Conservation (phyloP, 805 yeast genomes). For the Naumovozyma baii region DNA sequence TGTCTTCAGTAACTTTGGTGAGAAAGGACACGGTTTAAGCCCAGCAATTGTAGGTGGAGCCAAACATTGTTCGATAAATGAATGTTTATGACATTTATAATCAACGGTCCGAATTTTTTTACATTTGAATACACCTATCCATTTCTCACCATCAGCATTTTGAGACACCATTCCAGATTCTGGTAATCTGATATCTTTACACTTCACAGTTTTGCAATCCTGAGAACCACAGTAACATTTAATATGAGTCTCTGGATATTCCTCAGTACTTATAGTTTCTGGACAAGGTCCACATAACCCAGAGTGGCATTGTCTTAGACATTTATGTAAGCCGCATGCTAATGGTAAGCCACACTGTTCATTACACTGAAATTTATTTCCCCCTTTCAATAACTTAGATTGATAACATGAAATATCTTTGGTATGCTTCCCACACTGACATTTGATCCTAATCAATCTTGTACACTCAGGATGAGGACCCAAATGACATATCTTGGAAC, state of each 20-base stretch:
- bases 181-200: constrained; percentile 36
- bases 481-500: constrained; percentile 73
- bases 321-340: constrained; percentile 66
- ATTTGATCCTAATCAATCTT: constrained; percentile 57
- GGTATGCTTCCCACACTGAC: constrained; percentile 62
- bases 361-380: constrained; percentile 35
- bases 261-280: constrained; percentile 27
- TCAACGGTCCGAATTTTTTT: constrained; percentile 34
- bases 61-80: constrained; percentile 44
- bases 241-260: constrained; percentile 19
- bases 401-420: constrained; percentile 65
- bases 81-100: constrained; percentile 54
- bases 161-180: constrained; percentile 25
- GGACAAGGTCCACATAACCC: constrained; percentile 77
- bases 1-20: constrained; percentile 49
- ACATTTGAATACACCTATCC: constrained; percentile 49
- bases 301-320: constrained; percentile 57
- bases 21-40: constrained; percentile 43
- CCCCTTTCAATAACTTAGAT: constrained; percentile 53
- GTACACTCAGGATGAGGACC: constrained; percentile 81
- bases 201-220: constrained; percentile 28
- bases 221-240: constrained; percentile 72
- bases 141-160: constrained; percentile 27
- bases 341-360: constrained; percentile 48
- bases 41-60: constrained; percentile 22